Percentiles rank a stretch among this genome's conserved stretches.
phyloP scores from a whole-genome alignment of 352 stramenopile species.

The Phytopythium oedochilum region DNA sequence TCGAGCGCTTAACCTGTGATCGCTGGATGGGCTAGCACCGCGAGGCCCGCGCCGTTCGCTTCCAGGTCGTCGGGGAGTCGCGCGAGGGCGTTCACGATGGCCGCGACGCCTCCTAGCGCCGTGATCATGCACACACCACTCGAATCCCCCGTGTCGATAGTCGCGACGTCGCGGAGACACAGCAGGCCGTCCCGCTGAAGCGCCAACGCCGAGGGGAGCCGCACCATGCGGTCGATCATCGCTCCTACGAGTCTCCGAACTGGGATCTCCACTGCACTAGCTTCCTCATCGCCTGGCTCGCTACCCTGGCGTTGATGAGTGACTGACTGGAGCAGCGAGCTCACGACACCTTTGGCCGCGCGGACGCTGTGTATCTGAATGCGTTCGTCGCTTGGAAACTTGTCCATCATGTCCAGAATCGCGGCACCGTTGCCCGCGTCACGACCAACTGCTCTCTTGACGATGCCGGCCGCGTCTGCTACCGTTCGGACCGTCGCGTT shows the following conservation, averaged over 20 bases:
- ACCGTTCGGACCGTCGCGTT: constrained; percentile 1
- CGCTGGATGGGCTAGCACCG: constrained; percentile 46
- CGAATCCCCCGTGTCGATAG: constrained; percentile 21
- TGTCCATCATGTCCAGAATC: constrained; percentile 41
- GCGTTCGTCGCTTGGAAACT: constrained; percentile 31
- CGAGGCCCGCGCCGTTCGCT: constrained; percentile 43
- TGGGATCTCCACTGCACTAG: neutral
- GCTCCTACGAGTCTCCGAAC: constrained; percentile 15
- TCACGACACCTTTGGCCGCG: constrained; percentile 37
- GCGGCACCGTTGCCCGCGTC: constrained; percentile 38
- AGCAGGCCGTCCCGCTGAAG: constrained; percentile 50
- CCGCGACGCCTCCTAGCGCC: constrained; percentile 33
- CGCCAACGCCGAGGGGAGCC: constrained; percentile 19
- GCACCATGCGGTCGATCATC: constrained; percentile 42
- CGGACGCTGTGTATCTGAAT: constrained; percentile 46
- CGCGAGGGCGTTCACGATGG: constrained; percentile 44
- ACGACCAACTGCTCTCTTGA: constrained; percentile 41
- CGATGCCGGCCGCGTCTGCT: constrained; percentile 33
- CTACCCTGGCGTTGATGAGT: constrained; percentile 4
- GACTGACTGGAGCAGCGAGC: neutral
- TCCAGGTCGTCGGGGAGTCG: constrained; percentile 41
- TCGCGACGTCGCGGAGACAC: constrained; percentile 21
- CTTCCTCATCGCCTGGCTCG: neutral
- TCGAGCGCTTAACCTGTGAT: constrained; percentile 43
- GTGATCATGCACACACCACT: constrained; percentile 28